Evolutionary conservation across 306 rosid genomes (phyloP).

Genomic region (Hippophae rhamnoides): DNA sequence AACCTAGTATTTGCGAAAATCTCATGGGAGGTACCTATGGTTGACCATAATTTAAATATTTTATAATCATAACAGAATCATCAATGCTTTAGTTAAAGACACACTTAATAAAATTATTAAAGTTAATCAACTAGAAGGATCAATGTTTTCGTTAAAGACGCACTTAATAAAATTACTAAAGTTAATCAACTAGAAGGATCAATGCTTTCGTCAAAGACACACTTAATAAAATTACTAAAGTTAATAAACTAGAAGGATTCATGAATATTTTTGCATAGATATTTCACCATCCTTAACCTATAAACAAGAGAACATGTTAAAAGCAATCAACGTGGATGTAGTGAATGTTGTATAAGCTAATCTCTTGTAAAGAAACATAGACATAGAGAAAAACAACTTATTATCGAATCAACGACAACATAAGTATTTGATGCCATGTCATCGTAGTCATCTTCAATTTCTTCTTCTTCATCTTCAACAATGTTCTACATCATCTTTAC

Average conservation of each 20-base stretch:
- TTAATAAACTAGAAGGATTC: slow-evolving; percentile 34
- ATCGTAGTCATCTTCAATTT: slow-evolving; percentile 39
- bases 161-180: too few relatives aligned
- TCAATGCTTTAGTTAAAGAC: too few relatives aligned
- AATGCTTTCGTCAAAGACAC: too few relatives aligned
- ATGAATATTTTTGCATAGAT: slow-evolving; percentile 45
- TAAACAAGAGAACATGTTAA: slow-evolving; percentile 20
- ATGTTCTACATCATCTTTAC: slow-evolving; percentile 31
- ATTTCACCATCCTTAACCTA: slow-evolving; percentile 54
- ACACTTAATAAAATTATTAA: too few relatives aligned
- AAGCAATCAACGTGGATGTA: not conserved
- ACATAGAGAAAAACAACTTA: slow-evolving; percentile 14
- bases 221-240: too few relatives aligned
- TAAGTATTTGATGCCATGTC: slow-evolving; percentile 46
- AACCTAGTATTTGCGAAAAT: too few relatives aligned
- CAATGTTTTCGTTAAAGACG: too few relatives aligned
- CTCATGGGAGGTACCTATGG: too few relatives aligned
- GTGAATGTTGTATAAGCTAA: not conserved
- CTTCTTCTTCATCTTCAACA: slow-evolving; percentile 51
- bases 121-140: slow-evolving; percentile 11
- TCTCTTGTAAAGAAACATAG: not conserved
- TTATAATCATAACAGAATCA: too few relatives aligned
- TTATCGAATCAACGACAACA: slow-evolving; percentile 48
- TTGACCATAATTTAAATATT: too few relatives aligned
- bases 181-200: slow-evolving; percentile 11